Conservation (phyloP, 2,329 filamentous ascomycete genomes). For the Dactylellina leptospora region DNA sequence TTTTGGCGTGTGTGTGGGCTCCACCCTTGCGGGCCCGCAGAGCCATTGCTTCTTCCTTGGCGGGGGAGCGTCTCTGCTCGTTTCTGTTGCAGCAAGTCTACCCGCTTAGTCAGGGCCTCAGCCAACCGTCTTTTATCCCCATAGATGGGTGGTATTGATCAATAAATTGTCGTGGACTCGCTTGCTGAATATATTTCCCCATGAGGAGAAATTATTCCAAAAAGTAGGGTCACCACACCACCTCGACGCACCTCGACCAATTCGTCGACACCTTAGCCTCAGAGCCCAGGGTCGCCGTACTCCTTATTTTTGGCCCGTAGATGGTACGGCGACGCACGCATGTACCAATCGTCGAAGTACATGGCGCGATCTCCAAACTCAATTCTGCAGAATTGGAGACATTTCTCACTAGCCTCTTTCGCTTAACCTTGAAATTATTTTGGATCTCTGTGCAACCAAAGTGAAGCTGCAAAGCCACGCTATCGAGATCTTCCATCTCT, state of each 20-base stretch:
- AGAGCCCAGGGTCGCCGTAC: conserved; percentile 45
- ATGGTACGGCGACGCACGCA: conserved; percentile 41
- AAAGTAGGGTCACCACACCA: conserved; percentile 13
- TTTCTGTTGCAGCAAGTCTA: conserved; percentile 41
- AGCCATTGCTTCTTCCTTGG: conserved; percentile 9
- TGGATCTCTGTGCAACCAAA: conserved; percentile 48
- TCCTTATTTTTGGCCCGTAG: conserved; percentile 36
- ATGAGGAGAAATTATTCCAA: conserved; percentile 45
- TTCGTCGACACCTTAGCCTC: conserved; percentile 43
- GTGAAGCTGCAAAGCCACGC: conserved; percentile 36
- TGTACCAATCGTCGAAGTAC: too few relatives aligned
- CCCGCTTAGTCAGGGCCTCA: conserved; percentile 23
- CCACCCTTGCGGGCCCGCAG: conserved; percentile 27
- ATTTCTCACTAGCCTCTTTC: conserved; percentile 22
- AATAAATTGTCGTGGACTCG: conserved; percentile 12
- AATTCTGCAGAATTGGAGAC: conserved; percentile 14
- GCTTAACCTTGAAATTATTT: conserved; percentile 27
- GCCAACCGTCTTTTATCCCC: conserved; percentile 20
- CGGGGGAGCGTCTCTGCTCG: conserved; percentile 14
- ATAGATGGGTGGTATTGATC: conserved; percentile 22
- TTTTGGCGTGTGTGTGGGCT: conserved; percentile 47
- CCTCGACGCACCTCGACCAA: conserved; percentile 10
- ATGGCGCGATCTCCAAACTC: neutral
- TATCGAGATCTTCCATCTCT: conserved; percentile 12
- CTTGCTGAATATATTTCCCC: conserved; percentile 45